Evolutionary conservation across 2,329 filamentous ascomycete genomes (phyloP), one percentile per base, ranked within the genome.

Genomic region (Cercospora zeina): DNA sequence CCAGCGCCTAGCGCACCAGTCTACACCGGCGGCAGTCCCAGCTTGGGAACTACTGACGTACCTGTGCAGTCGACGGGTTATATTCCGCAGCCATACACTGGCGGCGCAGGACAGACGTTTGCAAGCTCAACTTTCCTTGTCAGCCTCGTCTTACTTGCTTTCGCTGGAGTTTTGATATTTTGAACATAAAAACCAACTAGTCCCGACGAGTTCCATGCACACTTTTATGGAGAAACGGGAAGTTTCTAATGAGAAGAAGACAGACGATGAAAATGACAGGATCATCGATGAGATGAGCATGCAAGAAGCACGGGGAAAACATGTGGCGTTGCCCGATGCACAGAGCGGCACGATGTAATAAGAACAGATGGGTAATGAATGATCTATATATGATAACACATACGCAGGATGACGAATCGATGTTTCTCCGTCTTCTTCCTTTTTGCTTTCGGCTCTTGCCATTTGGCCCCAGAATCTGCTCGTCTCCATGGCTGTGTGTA

Each of bases 11-110:
- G 42, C 42, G 42, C 27, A 13, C 42, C 42, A 1, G 42, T 49
- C 1, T 49, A 49, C 2, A 24, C 19, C 1, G 61, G 61, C 11
- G 53, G 58, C 6, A 53, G 39, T 45, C 27, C 55, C 4, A 27
- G 55, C 49, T 42, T 63, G 5, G 62, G 62, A 24, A 63, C 62
- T 19, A 63, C 62, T 8, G 61, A 60, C 27, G 27, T 63, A 9
- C 58, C 62, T 10, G 21, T 33, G 21, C 54, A 57, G 19, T 53
- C 62, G 3, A 60, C 42, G 0, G 49, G 49, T n/a, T 45, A 45
- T 19, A 33, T 58, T 13, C 56, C 58, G 3, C 53, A 57, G 11
- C 62, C 62, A 14, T 63, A 63, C 16, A 60, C 58, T 30, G 62
- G 58, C 14, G 31, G 31, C n/a, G 58, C 34, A 4, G 47, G 56